Percentiles rank a stretch among this genome's conserved stretches.
phyloP scores from a whole-genome alignment of 306 rosid species.

The Spatholobus suberectus region DNA sequence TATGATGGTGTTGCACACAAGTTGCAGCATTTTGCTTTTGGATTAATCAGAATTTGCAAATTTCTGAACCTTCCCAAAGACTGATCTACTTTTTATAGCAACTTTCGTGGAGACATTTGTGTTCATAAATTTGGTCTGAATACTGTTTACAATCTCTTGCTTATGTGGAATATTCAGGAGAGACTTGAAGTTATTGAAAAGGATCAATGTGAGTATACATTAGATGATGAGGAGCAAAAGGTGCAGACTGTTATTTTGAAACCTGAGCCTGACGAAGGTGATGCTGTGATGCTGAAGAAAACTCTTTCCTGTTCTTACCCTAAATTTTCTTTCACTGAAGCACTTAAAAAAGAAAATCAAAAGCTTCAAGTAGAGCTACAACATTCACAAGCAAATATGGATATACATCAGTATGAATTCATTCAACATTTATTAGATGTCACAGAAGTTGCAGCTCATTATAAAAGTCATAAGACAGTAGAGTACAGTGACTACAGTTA shows the following conservation, averaged over 20 bases:
- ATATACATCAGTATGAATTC: slow-evolving; percentile 81
- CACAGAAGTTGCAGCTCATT: slow-evolving; percentile 69
- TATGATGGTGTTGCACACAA: not conserved
- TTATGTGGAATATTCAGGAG: slow-evolving; percentile 63
- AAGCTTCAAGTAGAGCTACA: slow-evolving; percentile 91
- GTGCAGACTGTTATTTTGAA: slow-evolving; percentile 84
- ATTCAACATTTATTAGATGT: slow-evolving; percentile 85
- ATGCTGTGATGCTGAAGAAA: slow-evolving; percentile 77
- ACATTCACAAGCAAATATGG: slow-evolving; percentile 79
- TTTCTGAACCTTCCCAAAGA: not conserved
- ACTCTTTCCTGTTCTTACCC: slow-evolving; percentile 96
- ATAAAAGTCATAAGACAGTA: slow-evolving; percentile 58
- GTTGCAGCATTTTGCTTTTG: not conserved
- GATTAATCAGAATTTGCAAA: not conserved
- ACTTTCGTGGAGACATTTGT: slow-evolving; percentile 18
- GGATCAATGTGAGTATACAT: slow-evolving; percentile 92
- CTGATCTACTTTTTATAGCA: not conserved
- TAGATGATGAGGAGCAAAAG: slow-evolving; percentile 89
- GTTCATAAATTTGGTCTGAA: slow-evolving; percentile 20
- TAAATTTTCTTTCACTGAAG: slow-evolving; percentile 73
- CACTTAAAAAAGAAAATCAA: slow-evolving; percentile 86
- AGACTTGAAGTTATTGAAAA: slow-evolving; percentile 85
- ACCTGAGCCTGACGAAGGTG: slow-evolving; percentile 74
- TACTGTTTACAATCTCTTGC: slow-evolving; percentile 6
- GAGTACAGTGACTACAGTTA: slow-evolving; percentile 53